Conservation (phyloP, 1,139 yeast genomes). For the Blastobotrys aristatus region DNA sequence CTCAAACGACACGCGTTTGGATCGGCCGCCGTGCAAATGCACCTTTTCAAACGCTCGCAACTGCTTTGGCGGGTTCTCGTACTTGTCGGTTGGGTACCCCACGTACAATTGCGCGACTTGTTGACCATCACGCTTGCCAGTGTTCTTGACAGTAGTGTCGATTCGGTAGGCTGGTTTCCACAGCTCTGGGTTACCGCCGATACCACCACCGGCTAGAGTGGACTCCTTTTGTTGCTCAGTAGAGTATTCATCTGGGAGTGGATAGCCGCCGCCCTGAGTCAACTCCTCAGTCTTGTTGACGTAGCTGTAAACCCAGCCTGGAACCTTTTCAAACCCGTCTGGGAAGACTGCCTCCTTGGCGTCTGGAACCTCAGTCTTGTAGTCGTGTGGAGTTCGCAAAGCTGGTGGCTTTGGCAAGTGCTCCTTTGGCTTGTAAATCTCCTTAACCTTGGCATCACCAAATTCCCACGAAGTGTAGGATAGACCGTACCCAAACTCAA, state of each 20-base stretch:
- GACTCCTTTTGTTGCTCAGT: slow-evolving; percentile 35
- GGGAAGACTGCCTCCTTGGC: slow-evolving; percentile 52
- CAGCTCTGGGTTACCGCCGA: slow-evolving; percentile 49
- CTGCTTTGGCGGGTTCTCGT: slow-evolving; percentile 43
- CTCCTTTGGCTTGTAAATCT: slow-evolving; percentile 41
- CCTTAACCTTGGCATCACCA: slow-evolving; percentile 36
- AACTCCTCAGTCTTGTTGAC: slow-evolving; percentile 21
- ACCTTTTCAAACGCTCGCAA: slow-evolving; percentile 61
- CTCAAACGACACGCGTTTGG: slow-evolving; percentile 41
- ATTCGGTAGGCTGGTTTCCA: slow-evolving; percentile 47
- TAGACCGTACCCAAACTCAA: slow-evolving; percentile 58
- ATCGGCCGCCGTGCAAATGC: slow-evolving; percentile 43
- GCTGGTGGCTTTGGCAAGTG: slow-evolving; percentile 49
- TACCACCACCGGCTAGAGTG: slow-evolving; percentile 52
- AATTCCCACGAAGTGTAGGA: slow-evolving; percentile 40
- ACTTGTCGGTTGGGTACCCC: slow-evolving; percentile 46
- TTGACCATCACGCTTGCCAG: slow-evolving; percentile 49
- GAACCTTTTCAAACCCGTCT: slow-evolving; percentile 16
- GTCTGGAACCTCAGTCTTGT: slow-evolving; percentile 37
- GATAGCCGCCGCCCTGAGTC: slow-evolving; percentile 36
- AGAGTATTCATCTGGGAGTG: slow-evolving; percentile 50
- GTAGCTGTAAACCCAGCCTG: slow-evolving; percentile 30
- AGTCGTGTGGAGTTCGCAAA: slow-evolving; percentile 29
- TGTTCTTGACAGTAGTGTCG: slow-evolving; percentile 46
- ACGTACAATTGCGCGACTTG: slow-evolving; percentile 55